Base-by-base conservation (phyloP, 2,329 filamentous ascomycete genomes). In the Aspergillus floridensis region DNA sequence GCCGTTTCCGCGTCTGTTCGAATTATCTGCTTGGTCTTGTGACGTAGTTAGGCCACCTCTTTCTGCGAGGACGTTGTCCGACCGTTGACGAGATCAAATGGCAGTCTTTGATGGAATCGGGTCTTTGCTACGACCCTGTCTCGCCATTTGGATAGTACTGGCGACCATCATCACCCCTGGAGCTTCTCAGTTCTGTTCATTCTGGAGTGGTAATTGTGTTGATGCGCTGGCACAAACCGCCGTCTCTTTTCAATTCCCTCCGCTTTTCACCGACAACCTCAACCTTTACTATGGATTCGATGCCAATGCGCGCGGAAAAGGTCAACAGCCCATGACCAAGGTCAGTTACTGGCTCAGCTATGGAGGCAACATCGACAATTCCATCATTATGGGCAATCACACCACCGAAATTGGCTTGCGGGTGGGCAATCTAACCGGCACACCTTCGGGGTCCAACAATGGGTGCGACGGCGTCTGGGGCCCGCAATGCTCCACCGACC, bases 401-500 rank as follows among this genome's bases (percentile, higher is more conserved):
- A 77, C 74, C 2, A 73, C 72, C 6, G 74, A 77, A 44, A 57
- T 76, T 24, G 73, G 68, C 6, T 59, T 77, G 44, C 73, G 74
- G 11, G 63, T 76, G 16, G 74, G 73, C 0, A 76, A 77, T 53
- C 26, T 76, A 22, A 74, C 71, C 3, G 74, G 71, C n/a, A 71
- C 66, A 12, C 72, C 73, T 4, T 68, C 66, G 3, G 73, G 73
- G 2, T 51, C 47, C 5, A 75, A 72, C 49, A 75, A 76, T 65
- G 74, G 72, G 46, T 76, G 74, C 52, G 72, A 77, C 57, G 69
- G 72, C 12, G 69, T 77, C 32, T 76, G 74, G 74, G 72, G 73
- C 1, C 35, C 62, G 4, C 53, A 62, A 24, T 77, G 74, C 59
- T 73, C 74, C 1, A 53, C 56, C 5, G 68, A 73, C 53, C 59